phyloP scores from a whole-genome alignment of 129 eudicot species.

The Flaveria trinervia region DNA sequence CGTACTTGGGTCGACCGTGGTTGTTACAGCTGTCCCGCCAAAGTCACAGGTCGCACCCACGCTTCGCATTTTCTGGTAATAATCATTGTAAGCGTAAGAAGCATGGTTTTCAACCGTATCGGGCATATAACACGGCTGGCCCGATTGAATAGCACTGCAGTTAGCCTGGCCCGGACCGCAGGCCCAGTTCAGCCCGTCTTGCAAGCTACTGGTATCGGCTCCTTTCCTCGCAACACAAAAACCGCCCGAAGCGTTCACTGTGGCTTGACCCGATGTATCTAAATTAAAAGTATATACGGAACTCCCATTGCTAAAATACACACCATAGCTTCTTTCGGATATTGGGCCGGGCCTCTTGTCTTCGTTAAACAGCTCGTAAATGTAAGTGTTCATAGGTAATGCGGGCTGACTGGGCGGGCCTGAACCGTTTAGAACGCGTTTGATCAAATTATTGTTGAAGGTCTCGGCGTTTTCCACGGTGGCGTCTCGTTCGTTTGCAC shows the following conservation, averaged over 20 bases:
- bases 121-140: conserved; percentile 72
- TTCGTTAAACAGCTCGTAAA: conserved; percentile 78
- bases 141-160: conserved; percentile 74
- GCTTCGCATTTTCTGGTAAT: conserved; percentile 71
- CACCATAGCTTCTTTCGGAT: conserved; percentile 75
- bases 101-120: conserved; percentile 78
- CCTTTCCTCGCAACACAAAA: conserved; percentile 71
- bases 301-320: conserved; percentile 64
- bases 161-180: conserved; percentile 83
- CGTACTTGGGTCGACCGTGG: conserved; percentile 78
- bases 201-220: conserved; percentile 52
- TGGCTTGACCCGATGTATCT: conserved; percentile 21
- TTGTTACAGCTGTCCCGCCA: conserved; percentile 67
- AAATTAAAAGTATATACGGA: conserved; percentile 62
- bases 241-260: conserved; percentile 50
- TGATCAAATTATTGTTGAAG: conserved; percentile 59
- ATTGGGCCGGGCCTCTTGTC: conserved; percentile 65
- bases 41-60: conserved; percentile 86
- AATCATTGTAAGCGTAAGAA: conserved; percentile 83
- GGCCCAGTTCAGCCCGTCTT: conserved; percentile 78
- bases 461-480: conserved; percentile 62
- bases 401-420: conserved; percentile 79
- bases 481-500: conserved; percentile 75
- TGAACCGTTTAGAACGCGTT: conserved; percentile 56
- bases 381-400: conserved; percentile 66